Evolutionary conservation across 768 basidiomycete genomes (phyloP).

Genomic region (Mycena crocata): DNA sequence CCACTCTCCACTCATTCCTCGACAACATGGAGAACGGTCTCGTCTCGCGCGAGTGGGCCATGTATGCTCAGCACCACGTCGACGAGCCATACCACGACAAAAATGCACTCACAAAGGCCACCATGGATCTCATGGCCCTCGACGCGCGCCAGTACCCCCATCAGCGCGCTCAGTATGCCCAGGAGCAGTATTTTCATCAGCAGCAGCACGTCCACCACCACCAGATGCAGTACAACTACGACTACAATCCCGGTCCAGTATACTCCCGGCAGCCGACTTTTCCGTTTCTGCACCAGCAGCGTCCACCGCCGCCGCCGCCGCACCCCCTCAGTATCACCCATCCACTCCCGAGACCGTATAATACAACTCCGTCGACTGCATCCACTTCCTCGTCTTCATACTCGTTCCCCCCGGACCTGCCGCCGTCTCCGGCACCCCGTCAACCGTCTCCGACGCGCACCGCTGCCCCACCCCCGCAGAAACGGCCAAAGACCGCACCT

Average conservation of each 20-base stretch:
- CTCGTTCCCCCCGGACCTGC: slow-evolving; percentile 33
- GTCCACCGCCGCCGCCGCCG: slow-evolving; percentile 28
- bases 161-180: slow-evolving; percentile 31
- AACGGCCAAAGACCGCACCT: slow-evolving; percentile 25
- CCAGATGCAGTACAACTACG: slow-evolving; percentile 35
- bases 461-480: slow-evolving; percentile 30
- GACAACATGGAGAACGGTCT: slow-evolving; percentile 29
- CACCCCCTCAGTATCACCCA: slow-evolving; percentile 24
- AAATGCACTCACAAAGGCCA: slow-evolving; percentile 80
- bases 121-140: slow-evolving; percentile 85
- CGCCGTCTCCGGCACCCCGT: slow-evolving; percentile 21
- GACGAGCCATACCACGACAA: slow-evolving; percentile 60
- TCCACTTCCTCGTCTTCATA: slow-evolving; percentile 39
- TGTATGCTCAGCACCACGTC: slow-evolving; percentile 33
- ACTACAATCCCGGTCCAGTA: slow-evolving; percentile 29
- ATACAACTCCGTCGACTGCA: slow-evolving; percentile 25
- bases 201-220: slow-evolving; percentile 31
- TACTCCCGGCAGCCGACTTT: slow-evolving; percentile 32
- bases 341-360: slow-evolving; percentile 38
- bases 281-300: slow-evolving; percentile 39
- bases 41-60: slow-evolving; percentile 29
- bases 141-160: slow-evolving; percentile 58
- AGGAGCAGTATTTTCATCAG: slow-evolving; percentile 32
- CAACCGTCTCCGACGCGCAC: slow-evolving; percentile 47
- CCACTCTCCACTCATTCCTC: slow-evolving; percentile 31